phyloP scores from a whole-genome alignment of 257 asterid genomes.

The Nicotiana obtusifolia region DNA sequence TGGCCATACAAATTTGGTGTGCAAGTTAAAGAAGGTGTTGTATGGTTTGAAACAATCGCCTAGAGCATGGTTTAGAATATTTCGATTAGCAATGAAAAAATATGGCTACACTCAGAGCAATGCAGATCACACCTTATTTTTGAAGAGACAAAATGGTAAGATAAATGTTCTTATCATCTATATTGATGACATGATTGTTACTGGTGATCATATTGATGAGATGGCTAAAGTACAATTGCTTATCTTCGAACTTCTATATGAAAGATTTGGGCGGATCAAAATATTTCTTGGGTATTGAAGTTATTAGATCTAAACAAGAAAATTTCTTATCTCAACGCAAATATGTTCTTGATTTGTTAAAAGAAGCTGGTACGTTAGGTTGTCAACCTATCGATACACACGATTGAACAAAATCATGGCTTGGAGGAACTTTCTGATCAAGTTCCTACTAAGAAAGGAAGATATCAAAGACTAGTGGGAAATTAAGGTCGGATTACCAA shows the following conservation, averaged over 20 bases:
- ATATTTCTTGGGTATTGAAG: neutral
- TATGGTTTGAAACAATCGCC: too few relatives aligned
- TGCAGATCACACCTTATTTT: neutral
- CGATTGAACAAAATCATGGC: neutral
- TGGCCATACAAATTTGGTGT: neutral
- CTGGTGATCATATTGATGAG: neutral
- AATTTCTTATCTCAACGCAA: neutral
- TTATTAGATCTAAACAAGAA: neutral
- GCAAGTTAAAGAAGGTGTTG: neutral
- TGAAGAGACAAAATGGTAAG: neutral
- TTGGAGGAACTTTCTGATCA: too few relatives aligned
- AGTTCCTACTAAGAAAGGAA: neutral
- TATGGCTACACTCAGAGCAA: neutral
- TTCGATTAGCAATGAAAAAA: too few relatives aligned
- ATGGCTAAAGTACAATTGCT: too few relatives aligned
- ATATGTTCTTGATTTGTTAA: neutral
- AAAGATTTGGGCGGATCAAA: neutral
- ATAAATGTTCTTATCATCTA: neutral
- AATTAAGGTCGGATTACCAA: too few relatives aligned
- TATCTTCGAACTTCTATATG: too few relatives aligned
- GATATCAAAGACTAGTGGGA: neutral
- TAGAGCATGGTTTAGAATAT: too few relatives aligned
- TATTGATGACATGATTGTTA: too few relatives aligned
- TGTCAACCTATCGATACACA: neutral
- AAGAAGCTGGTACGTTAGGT: neutral